phyloP scores from a whole-genome alignment of 2,329 filamentous ascomycete species.

The Botrytis cinerea region DNA sequence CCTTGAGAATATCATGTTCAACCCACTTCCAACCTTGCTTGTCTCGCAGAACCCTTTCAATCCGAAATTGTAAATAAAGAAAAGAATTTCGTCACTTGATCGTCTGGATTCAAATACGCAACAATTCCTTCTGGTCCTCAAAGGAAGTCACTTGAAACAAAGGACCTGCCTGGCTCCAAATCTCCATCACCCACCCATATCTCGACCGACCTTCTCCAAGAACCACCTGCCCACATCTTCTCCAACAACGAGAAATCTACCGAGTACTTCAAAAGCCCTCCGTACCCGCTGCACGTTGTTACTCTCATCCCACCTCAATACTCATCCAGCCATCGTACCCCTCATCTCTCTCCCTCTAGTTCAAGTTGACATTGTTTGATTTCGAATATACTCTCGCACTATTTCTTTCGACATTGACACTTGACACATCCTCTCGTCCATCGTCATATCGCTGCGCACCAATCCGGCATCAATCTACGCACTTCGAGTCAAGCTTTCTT shows the following conservation, averaged over 20 bases:
- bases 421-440: not conserved
- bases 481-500: not conserved
- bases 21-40: not conserved
- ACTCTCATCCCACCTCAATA: not conserved
- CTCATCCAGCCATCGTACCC: conserved; percentile 4
- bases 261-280: not conserved
- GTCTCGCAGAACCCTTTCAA: not conserved
- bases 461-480: not conserved
- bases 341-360: not conserved
- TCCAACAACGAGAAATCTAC: conserved; percentile 3
- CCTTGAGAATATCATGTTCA: conserved; percentile 1
- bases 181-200: not conserved
- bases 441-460: not conserved
- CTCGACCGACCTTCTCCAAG: not conserved
- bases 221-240: not conserved
- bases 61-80: not conserved
- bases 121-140: not conserved
- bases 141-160: conserved; percentile 8
- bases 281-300: too few species aligned
- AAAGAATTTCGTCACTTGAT: not conserved
- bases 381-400: not conserved
- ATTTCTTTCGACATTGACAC: not conserved
- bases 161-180: not conserved
- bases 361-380: not conserved
- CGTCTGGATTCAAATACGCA: not conserved